A percentile compares a stretch with the other conserved stretches of the same genome.
These are phyloP conservation scores for Penicillium lagena DNA, from an alignment of 495 filamentous ascomycete species.

Conservation along the genomic window DNA sequence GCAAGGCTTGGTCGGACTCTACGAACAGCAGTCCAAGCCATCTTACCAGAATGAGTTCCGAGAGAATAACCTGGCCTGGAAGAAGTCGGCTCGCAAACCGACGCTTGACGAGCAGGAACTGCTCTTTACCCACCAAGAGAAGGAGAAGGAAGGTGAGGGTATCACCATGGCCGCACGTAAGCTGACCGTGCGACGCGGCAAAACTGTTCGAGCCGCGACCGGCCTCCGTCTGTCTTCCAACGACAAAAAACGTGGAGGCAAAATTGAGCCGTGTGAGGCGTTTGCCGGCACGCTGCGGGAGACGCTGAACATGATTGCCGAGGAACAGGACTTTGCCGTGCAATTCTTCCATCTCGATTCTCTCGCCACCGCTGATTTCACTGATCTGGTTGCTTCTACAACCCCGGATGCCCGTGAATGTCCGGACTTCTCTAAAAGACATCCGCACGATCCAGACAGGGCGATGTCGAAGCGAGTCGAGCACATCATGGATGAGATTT, in stretches of 20 bases:
- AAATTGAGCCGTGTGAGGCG: conserved; percentile 71
- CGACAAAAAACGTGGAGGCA: conserved; percentile 60
- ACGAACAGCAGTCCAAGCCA: conserved; percentile 66
- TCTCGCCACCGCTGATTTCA: conserved; percentile 68
- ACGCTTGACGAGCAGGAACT: conserved; percentile 80
- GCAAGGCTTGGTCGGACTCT: conserved; percentile 69
- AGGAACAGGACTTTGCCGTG: conserved; percentile 91
- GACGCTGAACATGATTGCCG: conserved; percentile 68
- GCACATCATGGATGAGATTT: conserved; percentile 81
- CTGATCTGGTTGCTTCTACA: conserved; percentile 62
- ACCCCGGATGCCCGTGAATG: conserved; percentile 60
- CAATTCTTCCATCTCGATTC: conserved; percentile 90
- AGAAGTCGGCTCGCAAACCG: conserved; percentile 69
- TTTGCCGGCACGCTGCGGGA: conserved; percentile 76
- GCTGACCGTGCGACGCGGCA: conserved; percentile 86
- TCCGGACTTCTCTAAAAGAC: conserved; percentile 62
- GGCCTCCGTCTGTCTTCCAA: conserved; percentile 40
- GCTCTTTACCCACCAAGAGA: conserved; percentile 80
- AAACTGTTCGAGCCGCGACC: conserved; percentile 70
- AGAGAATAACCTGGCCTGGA: conserved; percentile 77
- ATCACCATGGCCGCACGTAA: conserved; percentile 77
- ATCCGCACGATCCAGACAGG: conserved; percentile 77
- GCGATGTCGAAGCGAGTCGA: conserved; percentile 71
- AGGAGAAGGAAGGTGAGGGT: conserved; percentile 64
- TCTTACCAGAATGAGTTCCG: conserved; percentile 79